Evolutionary conservation across 768 basidiomycete genomes (phyloP).

Genomic region (Kwoniella shandongensis): DNA sequence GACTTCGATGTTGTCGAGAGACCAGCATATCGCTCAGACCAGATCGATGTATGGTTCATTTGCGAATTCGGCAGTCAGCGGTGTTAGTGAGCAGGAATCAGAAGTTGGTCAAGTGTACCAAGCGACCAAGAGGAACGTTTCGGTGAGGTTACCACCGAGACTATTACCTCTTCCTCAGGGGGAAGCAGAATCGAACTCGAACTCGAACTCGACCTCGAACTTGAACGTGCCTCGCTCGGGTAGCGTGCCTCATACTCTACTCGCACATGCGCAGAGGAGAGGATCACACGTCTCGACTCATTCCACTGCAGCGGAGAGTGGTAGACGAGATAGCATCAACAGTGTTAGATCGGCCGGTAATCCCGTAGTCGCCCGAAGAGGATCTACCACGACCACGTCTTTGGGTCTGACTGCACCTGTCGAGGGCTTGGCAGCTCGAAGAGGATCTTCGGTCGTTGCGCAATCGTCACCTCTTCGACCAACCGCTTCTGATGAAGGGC

Average conservation of each 20-base stretch:
- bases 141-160: constrained; percentile 26
- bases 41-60: constrained; percentile 29
- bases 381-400: neutral
- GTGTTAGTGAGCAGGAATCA: constrained; percentile 34
- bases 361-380: neutral
- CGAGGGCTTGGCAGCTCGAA: constrained; percentile 1
- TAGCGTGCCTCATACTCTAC: constrained; percentile 15
- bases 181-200: neutral
- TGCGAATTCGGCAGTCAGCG: constrained; percentile 26
- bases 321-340: constrained; percentile 2
- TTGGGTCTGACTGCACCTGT: neutral
- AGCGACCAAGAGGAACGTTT: constrained; percentile 39
- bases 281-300: constrained; percentile 1
- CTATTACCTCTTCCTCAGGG: constrained; percentile 13
- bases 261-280: constrained; percentile 11
- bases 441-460: constrained; percentile 7
- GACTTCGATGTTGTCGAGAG: neutral
- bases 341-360: neutral
- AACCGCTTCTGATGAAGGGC: neutral
- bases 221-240: neutral
- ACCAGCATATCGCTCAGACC: constrained; percentile 9
- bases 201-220: no score
- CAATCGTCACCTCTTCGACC: constrained; percentile 26
- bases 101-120: constrained; percentile 42
- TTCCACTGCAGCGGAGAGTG: neutral